These are phyloP conservation scores for Firmiana major DNA, from an alignment of 345 rosid species.

Conservation along the genomic window DNA sequence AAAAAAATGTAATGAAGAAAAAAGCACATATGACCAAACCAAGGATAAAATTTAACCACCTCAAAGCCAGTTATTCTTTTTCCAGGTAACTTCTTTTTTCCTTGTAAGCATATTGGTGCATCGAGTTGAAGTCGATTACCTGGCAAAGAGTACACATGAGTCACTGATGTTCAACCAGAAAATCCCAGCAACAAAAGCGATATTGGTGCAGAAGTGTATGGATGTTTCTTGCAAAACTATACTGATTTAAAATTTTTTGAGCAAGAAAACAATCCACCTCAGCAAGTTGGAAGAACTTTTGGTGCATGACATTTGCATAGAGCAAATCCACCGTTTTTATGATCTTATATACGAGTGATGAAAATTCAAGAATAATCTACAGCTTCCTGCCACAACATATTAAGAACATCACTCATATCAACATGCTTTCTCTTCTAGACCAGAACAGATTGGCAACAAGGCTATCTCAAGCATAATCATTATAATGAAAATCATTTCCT, in stretches of 20 bases:
- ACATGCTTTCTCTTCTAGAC: neutral
- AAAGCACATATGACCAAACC: neutral
- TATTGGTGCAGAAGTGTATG: neutral
- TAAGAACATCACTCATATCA: neutral
- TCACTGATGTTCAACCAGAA: neutral
- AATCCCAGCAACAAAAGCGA: neutral
- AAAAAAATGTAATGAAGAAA: neutral
- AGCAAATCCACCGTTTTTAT: neutral
- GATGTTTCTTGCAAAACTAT: neutral
- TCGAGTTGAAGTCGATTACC: conserved; percentile 39
- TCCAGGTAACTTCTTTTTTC: conserved; percentile 52
- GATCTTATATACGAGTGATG: neutral
- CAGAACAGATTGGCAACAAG: neutral
- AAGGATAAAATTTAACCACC: conserved; percentile 24
- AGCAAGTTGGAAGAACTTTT: neutral
- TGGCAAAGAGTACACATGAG: conserved; percentile 15
- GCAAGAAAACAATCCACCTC: neutral
- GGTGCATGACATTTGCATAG: neutral
- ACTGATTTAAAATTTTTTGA: neutral
- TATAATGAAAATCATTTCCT: neutral
- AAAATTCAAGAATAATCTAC: neutral
- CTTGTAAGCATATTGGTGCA: conserved; percentile 37
- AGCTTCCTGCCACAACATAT: neutral
- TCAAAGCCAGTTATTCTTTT: conserved; percentile 60
- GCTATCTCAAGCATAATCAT: neutral